phyloP scores from a whole-genome alignment of 2,329 filamentous ascomycete genomes.

The Zasmidium citrigriseum region DNA sequence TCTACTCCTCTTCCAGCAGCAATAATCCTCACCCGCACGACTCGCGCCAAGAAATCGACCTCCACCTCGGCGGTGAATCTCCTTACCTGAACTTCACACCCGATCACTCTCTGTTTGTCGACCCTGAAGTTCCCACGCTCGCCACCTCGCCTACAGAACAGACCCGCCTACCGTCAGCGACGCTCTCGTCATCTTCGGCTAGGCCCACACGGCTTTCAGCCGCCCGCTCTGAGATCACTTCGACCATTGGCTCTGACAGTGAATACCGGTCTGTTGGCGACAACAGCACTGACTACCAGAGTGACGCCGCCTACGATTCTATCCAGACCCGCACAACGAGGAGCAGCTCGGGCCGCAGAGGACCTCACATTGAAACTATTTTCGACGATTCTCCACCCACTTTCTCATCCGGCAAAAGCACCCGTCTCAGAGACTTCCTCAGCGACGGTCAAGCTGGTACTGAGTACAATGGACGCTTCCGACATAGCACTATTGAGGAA shows the following conservation, averaged over 20 bases:
- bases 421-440: slow-evolving; percentile 49
- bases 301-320: slow-evolving; percentile 76
- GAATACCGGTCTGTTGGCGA: slow-evolving; percentile 70
- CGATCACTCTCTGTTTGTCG: slow-evolving; percentile 13
- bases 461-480: slow-evolving; percentile 34
- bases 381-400: slow-evolving; percentile 70
- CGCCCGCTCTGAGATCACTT: slow-evolving; percentile 60
- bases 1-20: slow-evolving; percentile 29
- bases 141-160: slow-evolving; percentile 17
- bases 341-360: slow-evolving; percentile 66
- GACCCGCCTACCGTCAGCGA: slow-evolving; percentile 18
- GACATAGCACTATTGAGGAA: slow-evolving; percentile 52
- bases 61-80: slow-evolving; percentile 23
- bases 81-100: slow-evolving; percentile 16
- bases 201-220: slow-evolving; percentile 51
- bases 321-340: slow-evolving; percentile 70
- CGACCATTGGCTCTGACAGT: slow-evolving; percentile 69
- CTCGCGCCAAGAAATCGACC: slow-evolving; percentile 23
- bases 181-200: slow-evolving; percentile 11
- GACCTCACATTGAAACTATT: slow-evolving; percentile 72
- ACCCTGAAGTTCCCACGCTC: slow-evolving; percentile 15
- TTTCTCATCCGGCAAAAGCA: slow-evolving; percentile 36
- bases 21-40: slow-evolving; percentile 11
- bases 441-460: slow-evolving; percentile 45
- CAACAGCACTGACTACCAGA: slow-evolving; percentile 76